Base-by-base conservation (phyloP, 768 basidiomycete species). In the Hysterangium stoloniferum region DNA sequence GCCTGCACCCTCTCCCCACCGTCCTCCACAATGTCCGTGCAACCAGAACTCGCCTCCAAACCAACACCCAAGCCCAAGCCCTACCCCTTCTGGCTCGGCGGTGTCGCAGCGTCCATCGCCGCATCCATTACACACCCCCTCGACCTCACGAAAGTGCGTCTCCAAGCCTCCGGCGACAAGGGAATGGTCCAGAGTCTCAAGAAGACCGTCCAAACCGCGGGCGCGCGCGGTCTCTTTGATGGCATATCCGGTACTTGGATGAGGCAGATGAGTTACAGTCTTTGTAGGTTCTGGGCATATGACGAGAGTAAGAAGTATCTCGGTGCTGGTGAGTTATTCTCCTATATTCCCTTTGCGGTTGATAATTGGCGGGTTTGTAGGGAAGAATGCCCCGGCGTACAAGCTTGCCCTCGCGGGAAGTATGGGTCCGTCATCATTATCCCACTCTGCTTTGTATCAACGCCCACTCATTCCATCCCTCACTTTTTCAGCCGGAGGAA, bases 261-360 rank as follows among this genome's bases (percentile, higher is more conserved):
- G 66, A 78, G 91, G 25, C 91, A 95, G 68, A 90, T 93, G 88
- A 86, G 82, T 29, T 94, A 94, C 68, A 90, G 86, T 36, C 71
- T 92, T 64, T 90, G 87, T 64, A 75, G 90, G n/a, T 94, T 92
- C 71, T 92, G 88, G 80, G 88, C 86, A 13, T 91, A 93, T 64
- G 90, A 93, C 55, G 85, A 88, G 69, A 87, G 84, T 64, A 94
- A 92, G 74, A 89, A 84, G 70, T 56, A 84, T 6, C 59, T 93
- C 0, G 86, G 86, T 19, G 84, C 85, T 12, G 72, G 68, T 66
- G 59, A 65, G 65, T 62, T 38, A 34, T 48, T 34, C 41, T 29
- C 52, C 38, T 33, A 52, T 22, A 33, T 28, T 42, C 15, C 47
- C 25, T 41, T 25, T 34, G 29, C 1, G 45, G 47, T 28, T 37